Evolutionary conservation across 2,329 filamentous ascomycete species (phyloP).

Genomic region (Calonectria fujianensis): DNA sequence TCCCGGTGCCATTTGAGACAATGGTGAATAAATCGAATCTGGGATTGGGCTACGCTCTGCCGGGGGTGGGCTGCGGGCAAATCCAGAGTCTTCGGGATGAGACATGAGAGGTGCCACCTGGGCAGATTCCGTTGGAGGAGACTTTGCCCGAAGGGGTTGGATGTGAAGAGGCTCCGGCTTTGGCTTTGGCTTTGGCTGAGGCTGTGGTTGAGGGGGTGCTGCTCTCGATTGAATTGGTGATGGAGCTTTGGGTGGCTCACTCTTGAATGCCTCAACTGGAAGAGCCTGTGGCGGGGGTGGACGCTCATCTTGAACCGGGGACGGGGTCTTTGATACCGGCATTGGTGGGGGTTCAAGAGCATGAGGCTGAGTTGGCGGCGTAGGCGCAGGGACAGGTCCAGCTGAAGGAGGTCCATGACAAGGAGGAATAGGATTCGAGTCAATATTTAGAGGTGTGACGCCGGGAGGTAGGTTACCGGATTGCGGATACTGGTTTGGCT

Average conservation of each 20-base stretch:
- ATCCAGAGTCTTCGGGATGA: background rate
- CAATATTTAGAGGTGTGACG: constrained; percentile 1
- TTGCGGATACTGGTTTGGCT: constrained; percentile 4
- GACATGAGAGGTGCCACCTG: background rate
- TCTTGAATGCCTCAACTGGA: background rate
- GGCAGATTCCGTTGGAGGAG: background rate
- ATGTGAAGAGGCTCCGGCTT: background rate
- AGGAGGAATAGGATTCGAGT: constrained; percentile 12
- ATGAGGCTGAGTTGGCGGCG: constrained; percentile 16
- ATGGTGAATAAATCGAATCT: constrained; percentile 41
- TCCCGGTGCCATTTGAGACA: constrained; percentile 44
- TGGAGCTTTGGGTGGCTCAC: background rate
- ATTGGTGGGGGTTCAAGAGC: background rate
- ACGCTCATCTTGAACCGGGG: background rate
- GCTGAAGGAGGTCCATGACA: constrained; percentile 10
- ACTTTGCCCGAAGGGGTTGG: background rate
- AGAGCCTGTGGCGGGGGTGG: background rate
- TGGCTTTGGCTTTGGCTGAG: background rate
- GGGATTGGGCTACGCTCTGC: constrained; percentile 45
- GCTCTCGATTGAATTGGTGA: background rate
- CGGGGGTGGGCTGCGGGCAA: constrained; percentile 25
- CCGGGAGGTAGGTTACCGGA: constrained; percentile 5
- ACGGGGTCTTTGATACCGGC: constrained; percentile 16
- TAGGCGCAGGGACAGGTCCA: constrained; percentile 8
- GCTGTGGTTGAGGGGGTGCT: background rate